Evolutionary conservation across 768 basidiomycete genomes (phyloP).

Genomic region (Chalciporus chontae): DNA sequence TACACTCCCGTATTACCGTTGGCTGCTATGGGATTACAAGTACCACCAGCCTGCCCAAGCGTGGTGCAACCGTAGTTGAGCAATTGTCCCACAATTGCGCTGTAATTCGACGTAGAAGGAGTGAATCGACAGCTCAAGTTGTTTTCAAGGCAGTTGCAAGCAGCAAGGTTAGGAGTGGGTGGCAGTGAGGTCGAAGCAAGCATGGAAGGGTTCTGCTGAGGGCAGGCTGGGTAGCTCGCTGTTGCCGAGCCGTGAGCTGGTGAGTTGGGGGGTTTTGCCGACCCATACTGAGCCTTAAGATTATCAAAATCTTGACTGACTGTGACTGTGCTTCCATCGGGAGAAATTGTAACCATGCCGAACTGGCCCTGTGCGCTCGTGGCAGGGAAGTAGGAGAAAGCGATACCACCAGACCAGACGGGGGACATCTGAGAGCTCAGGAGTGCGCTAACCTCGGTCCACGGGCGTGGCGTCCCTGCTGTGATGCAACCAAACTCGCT

Average conservation of each 20-base stretch:
- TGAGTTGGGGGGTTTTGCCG: constrained; percentile 55
- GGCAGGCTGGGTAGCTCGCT: constrained; percentile 56
- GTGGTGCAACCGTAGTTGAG: constrained; percentile 65
- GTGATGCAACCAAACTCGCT: constrained; percentile 82
- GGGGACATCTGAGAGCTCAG: constrained; percentile 70
- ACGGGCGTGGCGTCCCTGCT: constrained; percentile 53
- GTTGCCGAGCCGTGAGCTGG: constrained; percentile 56
- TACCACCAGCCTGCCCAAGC: constrained; percentile 57
- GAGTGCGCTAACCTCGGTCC: constrained; percentile 75
- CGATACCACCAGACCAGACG: constrained; percentile 86
- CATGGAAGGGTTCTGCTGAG: constrained; percentile 54
- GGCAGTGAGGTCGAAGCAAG: constrained; percentile 70
- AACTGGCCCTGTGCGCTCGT: constrained; percentile 68
- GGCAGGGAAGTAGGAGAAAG: constrained; percentile 89
- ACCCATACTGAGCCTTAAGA: constrained; percentile 58
- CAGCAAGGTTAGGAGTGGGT: constrained; percentile 75
- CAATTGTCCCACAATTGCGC: constrained; percentile 54
- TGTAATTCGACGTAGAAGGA: constrained; percentile 58
- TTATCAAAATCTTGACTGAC: constrained; percentile 64
- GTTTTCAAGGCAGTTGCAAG: constrained; percentile 73
- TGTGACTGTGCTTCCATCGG: constrained; percentile 63
- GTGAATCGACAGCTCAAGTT: constrained; percentile 73
- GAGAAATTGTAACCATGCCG: constrained; percentile 78
- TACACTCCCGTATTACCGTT: constrained; percentile 75
- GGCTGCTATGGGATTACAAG: constrained; percentile 66